Evolutionary conservation across 2,329 filamentous ascomycete genomes (phyloP), one percentile per base, ranked within the genome.

Genomic region (Diaporthe sp.): DNA sequence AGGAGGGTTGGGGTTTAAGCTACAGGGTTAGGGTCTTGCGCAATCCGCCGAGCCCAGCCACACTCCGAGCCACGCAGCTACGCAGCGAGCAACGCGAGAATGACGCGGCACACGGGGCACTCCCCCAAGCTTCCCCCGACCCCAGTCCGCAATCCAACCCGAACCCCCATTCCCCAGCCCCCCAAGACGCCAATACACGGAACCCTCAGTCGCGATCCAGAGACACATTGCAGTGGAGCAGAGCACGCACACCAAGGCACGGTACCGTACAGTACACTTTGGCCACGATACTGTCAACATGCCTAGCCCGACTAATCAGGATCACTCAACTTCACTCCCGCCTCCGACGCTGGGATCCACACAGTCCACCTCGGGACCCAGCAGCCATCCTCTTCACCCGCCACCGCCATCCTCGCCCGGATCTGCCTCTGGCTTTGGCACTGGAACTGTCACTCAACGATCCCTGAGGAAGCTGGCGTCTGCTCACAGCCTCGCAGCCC

Each of bases 401-500:
- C 86, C 89, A 79, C 82, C 88, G 64, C 88, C 91, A 76, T 87
- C 90, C 33, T 92, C 91, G 38, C 91, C 92, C 57, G 89, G 91
- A 76, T 47, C 57, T 71, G 30, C 28, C 47, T n/a, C 17, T 57
- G 71, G 58, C 47, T 35, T 22, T 15, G 50, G 35, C 71, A 28
- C 35, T 54, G 55, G 40, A 6, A 19, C 45, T 64, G 57, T 30
- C 52, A 30, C 91, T 35, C 90, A 92, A 81, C 90, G 93, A 79
- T 89, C 90, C 61, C 87, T 95, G 75, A 90, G 94, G 78, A 92
- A 93, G 81, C 90, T 95, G 40, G 93, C 95, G 83, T 95, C 94
- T 42, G 93, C 94, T 68, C 93, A 95, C 85, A 87, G 89, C 83
- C 84, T 95, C 71, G 30, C 64, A 52, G 45, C 30, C 64, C 64